Conservation (phyloP, 1,284 basidiomycete species). For the Garcileccinum viscosum region DNA sequence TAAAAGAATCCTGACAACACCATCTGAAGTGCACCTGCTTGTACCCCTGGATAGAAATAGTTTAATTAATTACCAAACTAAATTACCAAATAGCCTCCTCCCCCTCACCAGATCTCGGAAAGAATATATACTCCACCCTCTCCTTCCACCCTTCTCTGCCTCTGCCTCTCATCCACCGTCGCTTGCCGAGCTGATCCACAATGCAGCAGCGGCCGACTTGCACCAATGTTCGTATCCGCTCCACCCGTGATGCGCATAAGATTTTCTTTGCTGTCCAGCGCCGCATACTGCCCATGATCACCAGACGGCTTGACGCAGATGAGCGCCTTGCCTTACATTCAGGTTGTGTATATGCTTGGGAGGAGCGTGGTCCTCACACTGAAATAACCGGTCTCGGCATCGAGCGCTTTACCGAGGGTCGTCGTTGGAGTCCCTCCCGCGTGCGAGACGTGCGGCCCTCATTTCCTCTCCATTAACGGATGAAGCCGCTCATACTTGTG, state of each 20-base stretch:
- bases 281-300: slow-evolving; percentile 73
- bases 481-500: slow-evolving; percentile 7
- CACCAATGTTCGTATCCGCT: slow-evolving; percentile 72
- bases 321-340: slow-evolving; percentile 67
- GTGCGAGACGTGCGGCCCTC: slow-evolving; percentile 70
- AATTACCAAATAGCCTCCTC: slow-evolving; percentile 37
- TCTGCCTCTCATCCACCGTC: slow-evolving; percentile 9
- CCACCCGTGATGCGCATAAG: slow-evolving; percentile 77
- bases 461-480: background rate
- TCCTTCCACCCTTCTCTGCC: slow-evolving; percentile 15
- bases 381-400: slow-evolving; percentile 80
- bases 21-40: slow-evolving; percentile 13
- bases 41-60: slow-evolving; percentile 38
- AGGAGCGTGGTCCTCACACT: slow-evolving; percentile 78
- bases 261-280: slow-evolving; percentile 78
- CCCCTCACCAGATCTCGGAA: slow-evolving; percentile 38
- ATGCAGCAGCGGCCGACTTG: slow-evolving; percentile 76
- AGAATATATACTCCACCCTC: slow-evolving; percentile 37
- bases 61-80: slow-evolving; percentile 48
- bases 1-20: slow-evolving; percentile 25
- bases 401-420: slow-evolving; percentile 79
- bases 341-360: slow-evolving; percentile 85
- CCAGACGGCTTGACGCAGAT: slow-evolving; percentile 78
- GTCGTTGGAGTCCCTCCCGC: slow-evolving; percentile 78
- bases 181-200: background rate